A percentile compares a stretch with the other conserved stretches of the same genome.
phyloP scores from a whole-genome alignment of 345 rosid species.

The Acer negundo region DNA sequence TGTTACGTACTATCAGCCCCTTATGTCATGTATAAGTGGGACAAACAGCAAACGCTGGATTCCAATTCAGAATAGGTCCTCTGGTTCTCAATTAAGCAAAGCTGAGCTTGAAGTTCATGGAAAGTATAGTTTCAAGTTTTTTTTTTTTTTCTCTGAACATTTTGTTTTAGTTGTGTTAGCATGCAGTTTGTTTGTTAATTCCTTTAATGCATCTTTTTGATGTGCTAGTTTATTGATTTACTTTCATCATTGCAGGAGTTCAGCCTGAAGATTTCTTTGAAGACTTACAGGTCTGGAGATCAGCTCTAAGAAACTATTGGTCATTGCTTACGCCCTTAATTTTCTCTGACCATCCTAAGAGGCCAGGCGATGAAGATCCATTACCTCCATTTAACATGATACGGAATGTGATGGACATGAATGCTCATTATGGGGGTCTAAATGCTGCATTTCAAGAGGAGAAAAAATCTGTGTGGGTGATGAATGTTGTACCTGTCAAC shows the following conservation, averaged over 20 bases:
- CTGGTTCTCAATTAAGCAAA: constrained; percentile 52
- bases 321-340: constrained; percentile 93
- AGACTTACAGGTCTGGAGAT: constrained; percentile 68
- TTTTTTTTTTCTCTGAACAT: background rate
- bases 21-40: constrained; percentile 77
- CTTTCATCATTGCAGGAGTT: constrained; percentile 59
- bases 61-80: constrained; percentile 82
- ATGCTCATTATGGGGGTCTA: constrained; percentile 85
- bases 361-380: constrained; percentile 99
- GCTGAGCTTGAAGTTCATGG: constrained; percentile 80
- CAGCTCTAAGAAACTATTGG: constrained; percentile 85
- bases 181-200: background rate
- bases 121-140: constrained; percentile 49
- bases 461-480: constrained; percentile 82
- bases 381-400: constrained; percentile 94
- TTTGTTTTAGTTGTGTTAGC: background rate
- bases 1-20: constrained; percentile 76
- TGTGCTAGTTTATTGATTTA: constrained; percentile 24
- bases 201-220: background rate
- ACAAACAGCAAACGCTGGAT: constrained; percentile 81
- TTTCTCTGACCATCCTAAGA: constrained; percentile 98
- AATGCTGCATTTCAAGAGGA: constrained; percentile 78
- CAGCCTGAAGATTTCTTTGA: constrained; percentile 74
- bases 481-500: constrained; percentile 91
- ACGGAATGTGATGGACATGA: constrained; percentile 99